phyloP scores from a whole-genome alignment of 305 asterid genomes.

The Galium porrigens region DNA sequence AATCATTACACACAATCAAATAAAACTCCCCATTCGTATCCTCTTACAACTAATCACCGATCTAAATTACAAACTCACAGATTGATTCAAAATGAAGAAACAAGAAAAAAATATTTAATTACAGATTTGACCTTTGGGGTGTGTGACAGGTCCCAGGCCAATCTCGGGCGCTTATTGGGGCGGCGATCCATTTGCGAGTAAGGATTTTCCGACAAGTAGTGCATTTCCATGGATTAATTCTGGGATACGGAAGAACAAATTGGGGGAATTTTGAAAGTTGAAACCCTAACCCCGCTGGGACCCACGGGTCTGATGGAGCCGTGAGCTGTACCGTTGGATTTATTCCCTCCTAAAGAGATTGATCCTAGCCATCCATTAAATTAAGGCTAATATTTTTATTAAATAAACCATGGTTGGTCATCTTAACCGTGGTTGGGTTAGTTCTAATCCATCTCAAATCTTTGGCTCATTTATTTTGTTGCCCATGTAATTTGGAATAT shows the following conservation, averaged over 20 bases:
- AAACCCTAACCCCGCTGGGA: constrained; percentile 19
- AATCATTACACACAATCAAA: background rate
- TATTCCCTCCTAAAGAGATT: constrained; percentile 1
- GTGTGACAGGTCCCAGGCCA: constrained; percentile 37
- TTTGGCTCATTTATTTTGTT: constrained; percentile 1
- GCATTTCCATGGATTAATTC: constrained; percentile 22
- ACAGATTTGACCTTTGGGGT: constrained; percentile 31
- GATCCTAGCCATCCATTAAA: constrained; percentile 3
- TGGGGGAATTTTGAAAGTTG: constrained; percentile 1
- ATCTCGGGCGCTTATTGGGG: constrained; percentile 36
- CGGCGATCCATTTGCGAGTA: constrained; percentile 32
- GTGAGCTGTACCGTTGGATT: background rate
- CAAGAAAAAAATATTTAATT: background rate
- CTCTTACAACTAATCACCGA: no score
- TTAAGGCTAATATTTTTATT: background rate
- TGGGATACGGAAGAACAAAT: background rate
- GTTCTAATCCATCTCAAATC: background rate
- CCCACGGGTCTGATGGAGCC: background rate
- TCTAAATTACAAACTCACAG: background rate
- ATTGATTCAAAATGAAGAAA: background rate
- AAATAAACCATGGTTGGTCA: background rate
- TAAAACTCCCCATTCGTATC: background rate
- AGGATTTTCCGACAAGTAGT: constrained; percentile 21
- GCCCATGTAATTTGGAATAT: constrained; percentile 4
- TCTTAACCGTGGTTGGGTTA: constrained; percentile 6